A percentile compares a stretch with the other conserved stretches of the same genome.
Evolutionary conservation across 177 flowering plant genomes (phyloP).

Genomic region (Vitis hybrid): DNA sequence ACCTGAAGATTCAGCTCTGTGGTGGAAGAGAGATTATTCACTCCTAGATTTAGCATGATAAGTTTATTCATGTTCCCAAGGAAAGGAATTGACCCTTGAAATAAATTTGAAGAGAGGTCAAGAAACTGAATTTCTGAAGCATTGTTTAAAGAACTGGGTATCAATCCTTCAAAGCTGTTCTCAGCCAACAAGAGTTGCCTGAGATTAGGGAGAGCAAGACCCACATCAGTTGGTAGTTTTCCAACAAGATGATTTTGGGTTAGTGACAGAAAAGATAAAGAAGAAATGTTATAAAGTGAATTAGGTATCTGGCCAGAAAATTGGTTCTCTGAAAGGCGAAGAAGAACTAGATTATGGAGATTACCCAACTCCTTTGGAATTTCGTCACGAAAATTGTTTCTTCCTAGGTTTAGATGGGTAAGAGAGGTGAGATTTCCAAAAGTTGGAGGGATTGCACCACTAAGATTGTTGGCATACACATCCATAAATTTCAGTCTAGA

Average conservation of each 20-base stretch:
- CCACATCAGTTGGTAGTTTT: constrained; percentile 2
- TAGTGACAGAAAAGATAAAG: constrained; percentile 4
- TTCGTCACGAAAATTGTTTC: neutral
- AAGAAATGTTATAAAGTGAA: constrained; percentile 21
- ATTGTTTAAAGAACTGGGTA: constrained; percentile 16
- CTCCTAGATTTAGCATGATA: neutral
- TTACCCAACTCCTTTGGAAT: constrained; percentile 9
- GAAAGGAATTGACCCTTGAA: constrained; percentile 13
- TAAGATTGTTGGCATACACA: constrained; percentile 10
- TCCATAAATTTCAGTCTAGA: constrained; percentile 1
- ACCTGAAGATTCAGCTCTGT: constrained; percentile 8
- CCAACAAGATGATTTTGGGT: constrained; percentile 13
- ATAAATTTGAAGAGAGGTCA: constrained; percentile 8
- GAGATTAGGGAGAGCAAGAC: constrained; percentile 5
- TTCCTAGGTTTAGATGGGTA: neutral
- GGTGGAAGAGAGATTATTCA: constrained; percentile 10
- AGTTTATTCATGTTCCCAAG: constrained; percentile 10
- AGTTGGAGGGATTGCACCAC: constrained; percentile 14
- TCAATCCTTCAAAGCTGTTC: constrained; percentile 11
- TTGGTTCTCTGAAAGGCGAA: constrained; percentile 13
- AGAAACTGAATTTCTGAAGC: constrained; percentile 5
- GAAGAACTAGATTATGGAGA: neutral
- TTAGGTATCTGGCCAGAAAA: constrained; percentile 17
- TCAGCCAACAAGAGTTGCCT: neutral
- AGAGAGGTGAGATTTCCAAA: constrained; percentile 15